Evolutionary conservation across 345 rosid genomes (phyloP), one percentile per base, ranked within the genome.

Genomic region (Eucalyptus sp.): DNA sequence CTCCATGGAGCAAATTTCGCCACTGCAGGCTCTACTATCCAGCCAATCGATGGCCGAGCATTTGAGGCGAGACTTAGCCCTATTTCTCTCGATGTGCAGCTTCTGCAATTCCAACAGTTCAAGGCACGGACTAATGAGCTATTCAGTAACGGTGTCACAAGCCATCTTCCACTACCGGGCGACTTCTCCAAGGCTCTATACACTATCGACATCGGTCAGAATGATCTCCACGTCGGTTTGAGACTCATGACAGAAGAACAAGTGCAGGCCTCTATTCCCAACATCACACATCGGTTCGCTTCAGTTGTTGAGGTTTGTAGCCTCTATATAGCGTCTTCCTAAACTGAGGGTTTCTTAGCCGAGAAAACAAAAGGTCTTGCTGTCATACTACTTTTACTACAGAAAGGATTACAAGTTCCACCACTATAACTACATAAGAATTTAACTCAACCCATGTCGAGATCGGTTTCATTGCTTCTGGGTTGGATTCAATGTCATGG

Each of bases 1-100:
- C 92, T 96, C 91, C 97, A 95, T 76, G 99, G 99, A 13, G 99
- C 96, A 2, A 97, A 96, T 91, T 95, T 97, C 88, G 99, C 99
- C 5, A 95, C 98, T 0, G 99, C 99, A 71, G 99, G 99, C 33
- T 96, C 99, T 60, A 97, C 99, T 49, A 95, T 97, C 49, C 92
- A 95, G 90, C 94, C 91, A 89, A 98, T 89, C 49, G 97, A 97
- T 60, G 98, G 95, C 90, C 96, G 95, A n/a, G 95, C 94, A n/a
- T 97, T 52, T 86, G 93, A 96, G 68, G 94, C 95, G 48, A 97
- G 99, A 12, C 94, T 96, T 13, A 97, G 99, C 91, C 98, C 99
- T 4, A 96, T 97, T 88, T 91, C 93, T 88, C 96, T 96, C 25
- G 97, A 93, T 90, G 93, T 96, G 96, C 99, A 97, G 96, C 94